Percentiles rank a stretch among this genome's conserved stretches.
phyloP scores from a whole-genome alignment of 306 rosid genomes.

The Geum urbanum region DNA sequence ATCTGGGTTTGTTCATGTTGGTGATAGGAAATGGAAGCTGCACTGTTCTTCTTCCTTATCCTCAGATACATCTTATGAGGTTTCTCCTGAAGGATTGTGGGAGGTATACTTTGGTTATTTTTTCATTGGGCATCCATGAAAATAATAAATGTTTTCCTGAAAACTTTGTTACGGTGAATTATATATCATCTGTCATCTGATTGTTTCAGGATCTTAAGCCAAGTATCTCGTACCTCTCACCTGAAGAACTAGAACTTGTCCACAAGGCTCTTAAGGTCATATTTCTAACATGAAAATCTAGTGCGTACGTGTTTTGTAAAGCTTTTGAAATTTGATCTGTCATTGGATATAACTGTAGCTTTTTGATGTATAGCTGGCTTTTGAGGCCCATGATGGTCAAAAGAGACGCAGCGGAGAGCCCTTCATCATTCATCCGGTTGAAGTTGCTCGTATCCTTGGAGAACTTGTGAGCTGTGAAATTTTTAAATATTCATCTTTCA shows the following conservation, averaged over 20 bases:
- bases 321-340: constrained; percentile 14
- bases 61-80: constrained; percentile 40
- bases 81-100: constrained; percentile 86
- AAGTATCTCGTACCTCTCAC: constrained; percentile 67
- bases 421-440: constrained; percentile 98
- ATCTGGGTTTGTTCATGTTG: constrained; percentile 46
- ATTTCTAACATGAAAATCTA: constrained; percentile 25
- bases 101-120: constrained; percentile 62
- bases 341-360: constrained; percentile 17
- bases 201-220: constrained; percentile 84
- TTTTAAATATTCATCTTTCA: constrained; percentile 14
- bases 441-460: constrained; percentile 98
- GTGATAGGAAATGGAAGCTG: constrained; percentile 47
- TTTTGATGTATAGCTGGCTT: constrained; percentile 64
- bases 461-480: constrained; percentile 66
- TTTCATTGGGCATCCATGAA: constrained; percentile 23
- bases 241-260: constrained; percentile 78
- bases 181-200: constrained; percentile 23
- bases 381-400: constrained; percentile 97
- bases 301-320: constrained; percentile 22
- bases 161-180: constrained; percentile 29
- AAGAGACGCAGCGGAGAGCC: constrained; percentile 99
- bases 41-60: constrained; percentile 54
- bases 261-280: constrained; percentile 76
- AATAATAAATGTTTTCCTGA: constrained; percentile 26